Conservation (phyloP, 305 asterid species). For the Fraxinus sp. region DNA sequence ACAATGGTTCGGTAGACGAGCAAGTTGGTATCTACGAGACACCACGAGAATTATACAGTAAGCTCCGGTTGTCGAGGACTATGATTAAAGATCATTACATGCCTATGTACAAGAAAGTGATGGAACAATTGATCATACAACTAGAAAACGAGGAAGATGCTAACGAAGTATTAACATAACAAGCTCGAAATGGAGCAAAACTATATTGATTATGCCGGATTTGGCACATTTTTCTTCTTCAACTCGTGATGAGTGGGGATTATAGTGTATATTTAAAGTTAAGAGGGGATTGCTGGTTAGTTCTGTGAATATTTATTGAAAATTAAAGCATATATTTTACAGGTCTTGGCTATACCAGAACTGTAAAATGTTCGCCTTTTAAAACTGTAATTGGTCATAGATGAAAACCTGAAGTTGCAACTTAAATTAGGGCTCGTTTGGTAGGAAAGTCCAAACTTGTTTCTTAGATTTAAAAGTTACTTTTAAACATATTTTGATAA, state of each 20-base stretch:
- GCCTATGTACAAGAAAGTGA: constrained; percentile 93
- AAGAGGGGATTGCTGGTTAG: background rate
- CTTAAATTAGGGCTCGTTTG: background rate
- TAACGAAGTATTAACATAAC: constrained; percentile 26
- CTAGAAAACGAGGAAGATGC: constrained; percentile 64
- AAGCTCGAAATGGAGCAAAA: constrained; percentile 11
- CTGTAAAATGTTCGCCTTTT: background rate
- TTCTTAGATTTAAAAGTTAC: background rate
- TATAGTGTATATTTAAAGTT: background rate
- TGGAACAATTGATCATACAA: constrained; percentile 74
- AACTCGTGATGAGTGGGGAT: background rate
- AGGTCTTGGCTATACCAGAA: background rate
- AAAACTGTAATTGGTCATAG: background rate
- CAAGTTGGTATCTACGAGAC: constrained; percentile 70
- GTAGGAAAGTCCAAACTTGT: background rate
- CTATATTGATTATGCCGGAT: constrained; percentile 15
- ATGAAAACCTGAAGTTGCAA: background rate
- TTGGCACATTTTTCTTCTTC: background rate
- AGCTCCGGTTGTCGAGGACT: constrained; percentile 73
- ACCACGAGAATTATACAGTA: constrained; percentile 72
- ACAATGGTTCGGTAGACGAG: constrained; percentile 37
- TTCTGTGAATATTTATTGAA: background rate
- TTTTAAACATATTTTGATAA: background rate
- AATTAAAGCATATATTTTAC: background rate
- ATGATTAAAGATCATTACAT: constrained; percentile 93